These are phyloP conservation scores for Santalum album DNA, from an alignment of 164 flowering plant species.

Conservation along the genomic window DNA sequence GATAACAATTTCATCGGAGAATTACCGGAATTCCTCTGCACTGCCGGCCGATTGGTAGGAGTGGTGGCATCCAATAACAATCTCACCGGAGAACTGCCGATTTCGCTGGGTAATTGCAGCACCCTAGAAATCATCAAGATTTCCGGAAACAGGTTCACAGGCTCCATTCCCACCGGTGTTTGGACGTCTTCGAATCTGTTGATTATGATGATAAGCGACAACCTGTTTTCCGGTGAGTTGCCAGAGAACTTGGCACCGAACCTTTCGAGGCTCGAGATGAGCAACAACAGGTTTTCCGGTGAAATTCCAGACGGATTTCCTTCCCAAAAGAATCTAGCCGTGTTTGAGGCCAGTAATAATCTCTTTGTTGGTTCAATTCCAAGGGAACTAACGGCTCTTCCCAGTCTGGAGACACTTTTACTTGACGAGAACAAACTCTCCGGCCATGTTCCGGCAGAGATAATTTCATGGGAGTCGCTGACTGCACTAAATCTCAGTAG, in stretches of 20 bases:
- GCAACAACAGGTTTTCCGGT: constrained; percentile 44
- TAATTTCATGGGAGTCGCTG: constrained; percentile 45
- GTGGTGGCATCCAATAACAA: constrained; percentile 45
- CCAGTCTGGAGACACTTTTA: constrained; percentile 20
- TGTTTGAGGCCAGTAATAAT: constrained; percentile 44
- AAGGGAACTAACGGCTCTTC: constrained; percentile 27
- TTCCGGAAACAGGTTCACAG: constrained; percentile 29
- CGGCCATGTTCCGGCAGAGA: constrained; percentile 44
- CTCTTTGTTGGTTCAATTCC: constrained; percentile 43
- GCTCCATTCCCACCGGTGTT: constrained; percentile 32
- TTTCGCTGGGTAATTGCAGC: constrained; percentile 43
- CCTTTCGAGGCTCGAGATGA: constrained; percentile 34
- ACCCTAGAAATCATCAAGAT: constrained; percentile 29
- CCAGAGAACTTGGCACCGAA: constrained; percentile 24
- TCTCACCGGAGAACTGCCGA: constrained; percentile 51
- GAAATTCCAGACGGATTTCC: constrained; percentile 25
- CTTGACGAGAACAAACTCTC: constrained; percentile 57
- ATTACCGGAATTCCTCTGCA: constrained; percentile 40
- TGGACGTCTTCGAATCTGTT: constrained; percentile 32
- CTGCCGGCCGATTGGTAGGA: constrained; percentile 17
- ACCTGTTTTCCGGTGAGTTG: constrained; percentile 39
- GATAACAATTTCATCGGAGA: constrained; percentile 29
- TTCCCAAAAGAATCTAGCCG: constrained; percentile 19
- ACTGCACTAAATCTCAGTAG: constrained; percentile 33
- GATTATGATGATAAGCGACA: constrained; percentile 18